Conservation (phyloP, 2,329 filamentous ascomycete species). For the Xylaria sp. region DNA sequence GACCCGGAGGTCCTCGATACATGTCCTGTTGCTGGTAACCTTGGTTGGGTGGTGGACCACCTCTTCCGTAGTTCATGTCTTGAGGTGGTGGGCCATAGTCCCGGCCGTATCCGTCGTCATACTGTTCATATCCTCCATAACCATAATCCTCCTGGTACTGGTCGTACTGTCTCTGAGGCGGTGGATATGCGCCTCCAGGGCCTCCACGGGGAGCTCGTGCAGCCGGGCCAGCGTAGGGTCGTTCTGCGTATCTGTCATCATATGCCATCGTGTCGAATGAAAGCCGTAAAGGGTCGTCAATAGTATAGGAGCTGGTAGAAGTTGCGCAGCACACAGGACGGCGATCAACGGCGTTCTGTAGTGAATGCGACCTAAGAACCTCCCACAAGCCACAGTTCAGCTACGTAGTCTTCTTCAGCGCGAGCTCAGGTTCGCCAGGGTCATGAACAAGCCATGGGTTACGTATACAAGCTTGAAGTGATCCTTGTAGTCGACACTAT, state of each 20-base stretch:
- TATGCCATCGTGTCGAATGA: conserved; percentile 58
- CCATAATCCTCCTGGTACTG: conserved; percentile 59
- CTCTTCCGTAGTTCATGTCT: conserved; percentile 58
- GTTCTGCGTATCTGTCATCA: conserved; percentile 59
- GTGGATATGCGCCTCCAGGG: conserved; percentile 42
- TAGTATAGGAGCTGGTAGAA: not conserved
- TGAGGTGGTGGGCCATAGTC: conserved; percentile 54
- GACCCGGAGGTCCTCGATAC: conserved; percentile 54
- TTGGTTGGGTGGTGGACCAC: conserved; percentile 52
- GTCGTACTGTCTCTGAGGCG: conserved; percentile 53
- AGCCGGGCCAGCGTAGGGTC: conserved; percentile 60
- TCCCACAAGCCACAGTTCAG: conserved; percentile 5
- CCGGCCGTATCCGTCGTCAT: conserved; percentile 55
- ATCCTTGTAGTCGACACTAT: conserved; percentile 3
- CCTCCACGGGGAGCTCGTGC: conserved; percentile 51
- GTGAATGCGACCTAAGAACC: not conserved
- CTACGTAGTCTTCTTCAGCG: conserved; percentile 25
- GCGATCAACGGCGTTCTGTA: conserved; percentile 21
- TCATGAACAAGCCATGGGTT: conserved; percentile 31
- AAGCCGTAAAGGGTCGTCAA: conserved; percentile 7
- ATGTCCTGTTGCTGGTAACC: conserved; percentile 57
- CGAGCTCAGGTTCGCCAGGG: conserved; percentile 8
- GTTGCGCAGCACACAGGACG: conserved; percentile 17
- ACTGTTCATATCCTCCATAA: conserved; percentile 56
- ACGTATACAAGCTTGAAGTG: conserved; percentile 1